Conservation (phyloP, 2,329 filamentous ascomycete genomes). For the Pyricularia grisea region DNA sequence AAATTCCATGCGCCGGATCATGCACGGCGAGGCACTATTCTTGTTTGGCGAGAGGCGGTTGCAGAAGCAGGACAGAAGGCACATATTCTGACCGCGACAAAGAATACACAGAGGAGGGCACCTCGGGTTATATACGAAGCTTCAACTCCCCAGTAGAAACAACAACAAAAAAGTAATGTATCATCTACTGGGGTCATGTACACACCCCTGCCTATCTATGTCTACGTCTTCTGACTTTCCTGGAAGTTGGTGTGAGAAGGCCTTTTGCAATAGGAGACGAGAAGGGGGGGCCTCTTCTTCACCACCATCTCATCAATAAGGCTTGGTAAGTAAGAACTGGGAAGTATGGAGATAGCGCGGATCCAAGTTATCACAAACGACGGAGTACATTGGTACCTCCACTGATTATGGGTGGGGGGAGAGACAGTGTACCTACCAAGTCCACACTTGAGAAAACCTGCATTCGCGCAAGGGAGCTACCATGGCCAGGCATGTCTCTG, state of each 20-base stretch:
- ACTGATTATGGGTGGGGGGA: neutral
- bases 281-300: neutral
- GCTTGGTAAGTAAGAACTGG: neutral
- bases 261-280: neutral
- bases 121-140: neutral
- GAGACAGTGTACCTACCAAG: neutral
- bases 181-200: conserved; percentile 5
- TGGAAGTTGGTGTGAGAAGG: conserved; percentile 16
- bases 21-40: neutral
- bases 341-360: neutral
- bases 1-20: neutral
- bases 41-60: neutral
- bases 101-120: neutral
- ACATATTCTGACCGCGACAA: conserved; percentile 3
- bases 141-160: neutral
- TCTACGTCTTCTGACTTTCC: conserved; percentile 14
- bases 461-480: neutral
- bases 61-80: conserved; percentile 1
- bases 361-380: neutral
- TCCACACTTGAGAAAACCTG: neutral
- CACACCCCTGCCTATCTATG: conserved; percentile 1
- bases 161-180: conserved; percentile 3
- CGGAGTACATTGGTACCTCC: neutral
- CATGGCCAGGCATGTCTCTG: neutral
- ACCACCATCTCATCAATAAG: neutral